These are phyloP conservation scores for Tuctoria greenei DNA, from an alignment of 176 grass and related monocot genomes.

Conservation along the genomic window DNA sequence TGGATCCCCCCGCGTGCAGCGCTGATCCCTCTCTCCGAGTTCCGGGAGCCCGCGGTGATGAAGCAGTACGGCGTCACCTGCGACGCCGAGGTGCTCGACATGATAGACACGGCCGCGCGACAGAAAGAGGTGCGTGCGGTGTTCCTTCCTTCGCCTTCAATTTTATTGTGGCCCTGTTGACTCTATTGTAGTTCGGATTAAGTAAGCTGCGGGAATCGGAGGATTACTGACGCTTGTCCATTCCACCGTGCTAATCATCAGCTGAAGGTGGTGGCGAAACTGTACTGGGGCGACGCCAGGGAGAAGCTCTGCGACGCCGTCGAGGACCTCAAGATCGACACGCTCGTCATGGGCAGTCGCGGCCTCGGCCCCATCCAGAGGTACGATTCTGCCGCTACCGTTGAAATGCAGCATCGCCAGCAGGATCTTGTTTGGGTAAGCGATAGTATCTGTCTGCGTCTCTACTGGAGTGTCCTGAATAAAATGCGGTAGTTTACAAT, in stretches of 20 bases:
- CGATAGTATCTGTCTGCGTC: neutral
- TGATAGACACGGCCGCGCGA: conserved; percentile 66
- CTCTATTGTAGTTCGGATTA: neutral
- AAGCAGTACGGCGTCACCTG: conserved; percentile 56
- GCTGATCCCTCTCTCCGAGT: conserved; percentile 81
- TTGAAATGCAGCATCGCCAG: neutral
- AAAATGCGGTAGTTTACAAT: neutral
- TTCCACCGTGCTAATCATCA: conserved; percentile 12
- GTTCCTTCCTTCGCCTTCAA: neutral
- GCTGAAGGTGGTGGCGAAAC: conserved; percentile 65
- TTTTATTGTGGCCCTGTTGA: neutral
- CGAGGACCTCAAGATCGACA: conserved; percentile 65
- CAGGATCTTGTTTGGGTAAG: neutral
- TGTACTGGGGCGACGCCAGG: conserved; percentile 95
- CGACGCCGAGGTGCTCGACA: conserved; percentile 82
- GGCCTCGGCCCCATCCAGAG: conserved; percentile 81
- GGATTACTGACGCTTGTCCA: neutral
- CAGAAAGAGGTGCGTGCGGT: conserved; percentile 61
- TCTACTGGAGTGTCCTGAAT: neutral
- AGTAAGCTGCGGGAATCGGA: neutral
- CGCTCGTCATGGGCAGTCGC: conserved; percentile 79
- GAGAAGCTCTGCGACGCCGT: conserved; percentile 80
- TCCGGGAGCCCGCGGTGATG: conserved; percentile 59
- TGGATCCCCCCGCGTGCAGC: conserved; percentile 27
- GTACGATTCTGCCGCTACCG: neutral